Percentiles rank a stretch among this genome's conserved stretches.
Conservation (phyloP, 1,284 basidiomycete species). For the Exsudoporus floridanus region DNA sequence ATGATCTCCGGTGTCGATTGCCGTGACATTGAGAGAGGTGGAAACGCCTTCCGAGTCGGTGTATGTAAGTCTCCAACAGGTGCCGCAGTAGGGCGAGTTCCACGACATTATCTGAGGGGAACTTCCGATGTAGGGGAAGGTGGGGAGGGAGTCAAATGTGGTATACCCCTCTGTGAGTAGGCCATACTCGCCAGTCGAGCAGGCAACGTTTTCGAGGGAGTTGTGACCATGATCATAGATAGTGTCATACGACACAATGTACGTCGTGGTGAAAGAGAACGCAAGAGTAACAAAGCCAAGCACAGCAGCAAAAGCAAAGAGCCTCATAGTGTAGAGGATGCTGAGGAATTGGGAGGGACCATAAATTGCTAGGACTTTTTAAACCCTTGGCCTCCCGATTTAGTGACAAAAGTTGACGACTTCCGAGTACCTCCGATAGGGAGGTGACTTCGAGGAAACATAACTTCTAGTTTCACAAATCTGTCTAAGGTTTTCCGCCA, state of each 20-base stretch:
- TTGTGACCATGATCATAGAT: slow-evolving; percentile 40
- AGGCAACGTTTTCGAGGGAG: slow-evolving; percentile 43
- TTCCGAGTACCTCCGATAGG: neutral
- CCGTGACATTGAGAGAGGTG: slow-evolving; percentile 26
- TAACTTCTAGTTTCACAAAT: neutral
- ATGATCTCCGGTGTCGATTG: slow-evolving; percentile 44
- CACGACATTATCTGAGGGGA: slow-evolving; percentile 35
- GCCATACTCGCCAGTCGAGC: slow-evolving; percentile 45
- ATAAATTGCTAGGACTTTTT: neutral
- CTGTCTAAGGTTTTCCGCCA: too few species aligned
- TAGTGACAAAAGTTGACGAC: neutral
- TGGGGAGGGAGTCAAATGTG: slow-evolving; percentile 47
- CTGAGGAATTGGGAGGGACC: neutral
- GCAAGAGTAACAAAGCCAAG: slow-evolving; percentile 8
- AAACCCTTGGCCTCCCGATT: neutral
- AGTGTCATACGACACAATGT: slow-evolving; percentile 16
- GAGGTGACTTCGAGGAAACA: neutral
- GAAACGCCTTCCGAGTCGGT: slow-evolving; percentile 22
- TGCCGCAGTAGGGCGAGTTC: slow-evolving; percentile 24
- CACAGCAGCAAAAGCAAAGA: neutral
- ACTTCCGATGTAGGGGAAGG: slow-evolving; percentile 52
- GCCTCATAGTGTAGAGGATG: slow-evolving; percentile 14
- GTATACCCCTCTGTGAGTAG: slow-evolving; percentile 42
- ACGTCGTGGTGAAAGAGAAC: slow-evolving; percentile 10
- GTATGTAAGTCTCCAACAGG: slow-evolving; percentile 36